These are phyloP conservation scores for Cymbopogon flexuosus DNA, from an alignment of 202 grass and related monocot genomes.

Conservation along the genomic window DNA sequence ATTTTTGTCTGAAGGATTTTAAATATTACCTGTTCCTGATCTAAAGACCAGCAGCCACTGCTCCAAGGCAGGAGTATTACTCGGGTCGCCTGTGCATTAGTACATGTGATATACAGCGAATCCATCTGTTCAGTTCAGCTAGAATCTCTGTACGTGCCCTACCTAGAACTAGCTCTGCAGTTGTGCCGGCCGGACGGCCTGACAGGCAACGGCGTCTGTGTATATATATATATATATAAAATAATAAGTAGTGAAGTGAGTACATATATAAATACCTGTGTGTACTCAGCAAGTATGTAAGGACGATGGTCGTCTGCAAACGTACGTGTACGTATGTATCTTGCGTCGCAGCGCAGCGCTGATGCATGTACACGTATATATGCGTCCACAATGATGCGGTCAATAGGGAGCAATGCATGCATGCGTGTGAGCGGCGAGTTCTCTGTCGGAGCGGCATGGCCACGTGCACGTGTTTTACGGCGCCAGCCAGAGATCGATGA, in stretches of 20 bases:
- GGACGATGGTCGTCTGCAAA: neutral
- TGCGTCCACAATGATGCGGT: slow-evolving; percentile 14
- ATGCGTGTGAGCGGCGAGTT: neutral
- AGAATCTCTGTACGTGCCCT: neutral
- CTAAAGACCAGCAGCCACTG: slow-evolving; percentile 1
- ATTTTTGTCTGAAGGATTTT: slow-evolving; percentile 45
- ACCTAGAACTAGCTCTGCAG: neutral
- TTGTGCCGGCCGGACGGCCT: neutral
- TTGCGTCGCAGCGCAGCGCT: neutral
- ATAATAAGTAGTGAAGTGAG: too few relatives aligned
- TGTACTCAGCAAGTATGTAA: neutral
- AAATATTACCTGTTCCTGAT: neutral
- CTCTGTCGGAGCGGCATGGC: neutral
- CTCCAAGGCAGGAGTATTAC: slow-evolving; percentile 12
- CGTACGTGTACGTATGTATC: neutral
- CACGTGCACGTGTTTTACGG: slow-evolving; percentile 37
- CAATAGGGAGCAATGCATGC: neutral
- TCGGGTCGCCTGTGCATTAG: neutral
- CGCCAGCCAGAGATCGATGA: neutral
- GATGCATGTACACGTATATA: neutral
- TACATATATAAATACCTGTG: too few relatives aligned
- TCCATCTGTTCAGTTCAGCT: neutral
- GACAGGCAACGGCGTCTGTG: neutral
- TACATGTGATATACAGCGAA: slow-evolving; percentile 40
- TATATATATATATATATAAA: slow-evolving; percentile 10